phyloP scores from a whole-genome alignment of 345 rosid species.

The Durio zibethinus region DNA sequence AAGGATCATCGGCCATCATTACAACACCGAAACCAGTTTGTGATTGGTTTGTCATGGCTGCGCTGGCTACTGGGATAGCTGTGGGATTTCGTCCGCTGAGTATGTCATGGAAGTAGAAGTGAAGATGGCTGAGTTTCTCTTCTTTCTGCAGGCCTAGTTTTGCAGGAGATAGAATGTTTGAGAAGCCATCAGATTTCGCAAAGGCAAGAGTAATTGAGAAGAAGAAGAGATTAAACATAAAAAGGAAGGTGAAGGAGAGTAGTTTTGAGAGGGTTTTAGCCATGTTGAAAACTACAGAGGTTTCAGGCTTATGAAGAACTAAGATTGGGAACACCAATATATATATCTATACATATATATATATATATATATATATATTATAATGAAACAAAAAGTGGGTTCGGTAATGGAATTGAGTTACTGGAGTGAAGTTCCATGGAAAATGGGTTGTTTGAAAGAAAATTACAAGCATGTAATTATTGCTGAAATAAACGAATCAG shows the following conservation, averaged over 20 bases:
- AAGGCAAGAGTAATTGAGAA: not conserved
- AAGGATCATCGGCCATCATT: conserved; percentile 44
- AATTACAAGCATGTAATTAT: not conserved
- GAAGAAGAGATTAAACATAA: not conserved
- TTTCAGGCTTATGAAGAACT: not conserved
- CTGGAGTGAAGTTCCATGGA: not conserved
- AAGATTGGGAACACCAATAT: not conserved
- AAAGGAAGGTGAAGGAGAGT: not conserved
- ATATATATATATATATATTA: too few species aligned
- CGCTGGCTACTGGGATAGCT: conserved; percentile 32
- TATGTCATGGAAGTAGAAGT: conserved; percentile 52
- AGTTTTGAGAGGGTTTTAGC: not conserved
- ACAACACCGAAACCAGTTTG: conserved; percentile 33
- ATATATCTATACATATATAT: too few species aligned
- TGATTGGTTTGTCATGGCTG: conserved; percentile 32
- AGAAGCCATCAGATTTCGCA: conserved; percentile 17
- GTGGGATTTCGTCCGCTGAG: conserved; percentile 36
- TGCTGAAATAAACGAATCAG: too few species aligned
- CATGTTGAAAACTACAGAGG: not conserved
- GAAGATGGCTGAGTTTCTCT: conserved; percentile 49
- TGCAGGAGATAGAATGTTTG: conserved; percentile 18
- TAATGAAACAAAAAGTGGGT: not conserved
- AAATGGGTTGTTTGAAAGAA: not conserved
- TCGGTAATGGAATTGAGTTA: not conserved
- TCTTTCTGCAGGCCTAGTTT: conserved; percentile 31